Base-by-base conservation (phyloP, 257 asterid genomes). In the Rhazya stricta region DNA sequence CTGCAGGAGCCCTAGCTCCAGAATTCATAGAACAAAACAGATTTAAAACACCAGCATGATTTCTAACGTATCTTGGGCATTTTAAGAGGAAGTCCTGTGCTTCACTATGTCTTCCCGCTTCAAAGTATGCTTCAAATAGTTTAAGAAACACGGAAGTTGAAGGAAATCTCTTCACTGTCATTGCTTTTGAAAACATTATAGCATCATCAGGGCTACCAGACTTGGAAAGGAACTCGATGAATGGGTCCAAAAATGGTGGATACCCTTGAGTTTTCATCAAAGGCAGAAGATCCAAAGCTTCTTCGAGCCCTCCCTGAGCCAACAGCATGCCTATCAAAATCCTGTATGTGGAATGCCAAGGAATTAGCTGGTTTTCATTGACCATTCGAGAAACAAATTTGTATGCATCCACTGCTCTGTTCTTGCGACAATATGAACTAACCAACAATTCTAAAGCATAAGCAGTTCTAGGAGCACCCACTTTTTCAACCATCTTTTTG, bases 141-240 rank as follows among this genome's bases (percentile, higher is more conserved):
- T 45, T 84, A 46, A 94, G 73, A 76, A 71, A 90, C 54, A 89
- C 89, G 15, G 84, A 45, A 12, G 76, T 79, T 16, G 93, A 73
- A 57, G 96, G 96, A 72, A 25, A 84, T 70, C 78, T 86, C 74
- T 90, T 90, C 29, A 79, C 71, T 0, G 93, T 82, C 87, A 84
- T 82, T 53, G 89, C 84, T 66, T 76, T 80, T 73, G 84, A 61
- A 80, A 91, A 88, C 16, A 32, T 62, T 45, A 84, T 39, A 46
- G 98, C 93, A n/a, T 92, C 97, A 50, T 89, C 89, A n/a, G 88
- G 84, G 76, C 80, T 79, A 42, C 97, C 97, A 0, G 76, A 75
- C 74, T 67, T 83, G 0, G 93, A 79, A 43, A 94, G 88, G 80
- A 86, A 90, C 69, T 70, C 78, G 6, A 85, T 69, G 78, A 89